phyloP scores from a whole-genome alignment of 2,329 filamentous ascomycete species.

The Sporothrix brasiliensis region DNA sequence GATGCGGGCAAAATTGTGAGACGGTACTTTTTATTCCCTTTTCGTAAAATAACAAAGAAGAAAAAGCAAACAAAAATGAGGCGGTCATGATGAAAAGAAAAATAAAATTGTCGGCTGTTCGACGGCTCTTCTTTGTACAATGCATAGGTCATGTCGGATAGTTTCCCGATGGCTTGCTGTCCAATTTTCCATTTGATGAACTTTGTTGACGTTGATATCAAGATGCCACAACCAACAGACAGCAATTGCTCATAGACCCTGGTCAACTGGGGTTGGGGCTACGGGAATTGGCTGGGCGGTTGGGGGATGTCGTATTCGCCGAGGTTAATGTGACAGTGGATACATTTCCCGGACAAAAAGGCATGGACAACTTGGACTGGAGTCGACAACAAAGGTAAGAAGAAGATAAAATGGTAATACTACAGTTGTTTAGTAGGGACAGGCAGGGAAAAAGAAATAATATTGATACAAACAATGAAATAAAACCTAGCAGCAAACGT shows the following conservation, averaged over 20 bases:
- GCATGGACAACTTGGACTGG: neutral
- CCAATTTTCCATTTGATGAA: neutral
- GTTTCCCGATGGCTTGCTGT: neutral
- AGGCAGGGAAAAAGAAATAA: neutral
- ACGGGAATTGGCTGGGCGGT: conserved; percentile 7
- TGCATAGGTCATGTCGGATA: neutral
- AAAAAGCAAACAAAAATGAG: neutral
- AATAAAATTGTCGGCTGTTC: conserved; percentile 23
- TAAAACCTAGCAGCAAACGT: too few species aligned
- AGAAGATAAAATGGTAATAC: neutral
- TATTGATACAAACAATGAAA: neutral
- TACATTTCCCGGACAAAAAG: neutral
- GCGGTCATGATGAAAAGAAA: neutral
- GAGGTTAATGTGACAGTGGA: neutral
- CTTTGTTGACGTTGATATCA: neutral
- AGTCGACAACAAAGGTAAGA: neutral
- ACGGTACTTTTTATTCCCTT: too few species aligned
- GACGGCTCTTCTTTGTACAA: neutral
- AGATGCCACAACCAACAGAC: conserved; percentile 9
- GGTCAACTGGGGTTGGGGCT: neutral
- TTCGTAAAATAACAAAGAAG: neutral
- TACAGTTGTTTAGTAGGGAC: neutral
- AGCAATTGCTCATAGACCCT: neutral
- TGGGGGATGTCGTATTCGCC: conserved; percentile 24
- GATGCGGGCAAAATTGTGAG: neutral